Evolutionary conservation across 2,329 filamentous ascomycete genomes (phyloP).

Genomic region (Fusarium stilboides): DNA sequence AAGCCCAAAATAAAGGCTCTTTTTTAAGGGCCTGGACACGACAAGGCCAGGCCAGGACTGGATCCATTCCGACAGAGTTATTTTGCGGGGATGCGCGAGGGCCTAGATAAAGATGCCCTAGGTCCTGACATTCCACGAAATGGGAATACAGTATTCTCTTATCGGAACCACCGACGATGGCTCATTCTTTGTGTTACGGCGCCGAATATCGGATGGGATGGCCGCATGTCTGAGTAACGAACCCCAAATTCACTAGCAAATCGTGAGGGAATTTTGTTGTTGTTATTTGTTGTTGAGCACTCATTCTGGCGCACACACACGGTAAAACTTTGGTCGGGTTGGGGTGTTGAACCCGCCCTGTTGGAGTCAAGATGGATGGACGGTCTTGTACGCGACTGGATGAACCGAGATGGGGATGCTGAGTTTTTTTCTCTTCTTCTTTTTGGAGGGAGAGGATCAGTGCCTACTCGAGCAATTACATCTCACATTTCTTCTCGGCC

Average conservation of each 20-base stretch:
- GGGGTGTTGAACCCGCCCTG: slow-evolving; percentile 40
- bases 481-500: slow-evolving; percentile 2
- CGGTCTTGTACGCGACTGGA: slow-evolving; percentile 35
- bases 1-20: background rate
- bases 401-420: slow-evolving; percentile 14
- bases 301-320: slow-evolving; percentile 26
- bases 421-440: slow-evolving; percentile 24
- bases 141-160: slow-evolving; percentile 4
- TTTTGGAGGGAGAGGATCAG: slow-evolving; percentile 16
- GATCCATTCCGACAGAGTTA: slow-evolving; percentile 27
- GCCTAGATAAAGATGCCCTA: slow-evolving; percentile 35
- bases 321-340: slow-evolving; percentile 26
- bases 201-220: slow-evolving; percentile 16
- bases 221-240: background rate
- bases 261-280: slow-evolving; percentile 36
- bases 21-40: slow-evolving; percentile 26
- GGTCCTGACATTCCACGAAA: slow-evolving; percentile 17
- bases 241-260: slow-evolving; percentile 1
- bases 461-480: slow-evolving; percentile 18
- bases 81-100: slow-evolving; percentile 41
- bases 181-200: background rate
- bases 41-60: slow-evolving; percentile 21
- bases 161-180: slow-evolving; percentile 31
- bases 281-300: slow-evolving; percentile 33
- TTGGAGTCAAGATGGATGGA: slow-evolving; percentile 46